Base-by-base conservation (phyloP, 1,139 yeast genomes). In the Saccharomyces hybrid region DNA sequence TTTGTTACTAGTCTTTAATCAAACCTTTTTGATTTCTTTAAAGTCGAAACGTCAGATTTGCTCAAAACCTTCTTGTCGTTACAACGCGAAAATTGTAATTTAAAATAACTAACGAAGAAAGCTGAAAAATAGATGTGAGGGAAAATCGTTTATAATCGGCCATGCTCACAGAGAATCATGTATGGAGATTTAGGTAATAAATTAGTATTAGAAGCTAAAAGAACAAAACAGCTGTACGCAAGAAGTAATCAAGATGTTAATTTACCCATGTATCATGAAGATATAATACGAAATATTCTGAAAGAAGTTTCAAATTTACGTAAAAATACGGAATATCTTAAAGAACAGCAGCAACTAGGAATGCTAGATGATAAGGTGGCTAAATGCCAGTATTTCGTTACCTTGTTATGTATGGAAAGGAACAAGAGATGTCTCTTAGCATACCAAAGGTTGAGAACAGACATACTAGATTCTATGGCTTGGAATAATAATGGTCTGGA, bases 351-450 rank as follows among this genome's bases (percentile, higher is more conserved):
- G 34, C 60, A 59, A 46, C 48, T 55, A 31, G 63, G 62, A 53
- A 51, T 63, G 46, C 75, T 71, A 51, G 73, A 73, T 53, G 72
- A 71, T 56, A 78, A 80, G 58, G 75, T 81, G 46, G 76, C 78
- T 55, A 83, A 83, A 58, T 86, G 95, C 59, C 91, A 88, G 56
- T 70, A 85, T 49, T 87, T 90, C 65, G 93, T 91, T 2, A 83
- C 89, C n/a, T 86, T 84, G 60, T 71, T 89, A 47, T 84, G 89
- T 47, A 84, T 90, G 84, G 78, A 93, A 56, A 74, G 98, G 54
- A 90, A 93, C 70, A 93, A 93, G 68, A 75, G 99, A 55, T 90
- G 97, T 67, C 68, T 93, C 41, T 69, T 93, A 57, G 97, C 96
- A 0, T 89, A 93, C 66, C 88, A 90, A 66, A 76, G 79, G 57